Conservation (phyloP, 2,329 filamentous ascomycete species). For the Metarhizium guizhouense region DNA sequence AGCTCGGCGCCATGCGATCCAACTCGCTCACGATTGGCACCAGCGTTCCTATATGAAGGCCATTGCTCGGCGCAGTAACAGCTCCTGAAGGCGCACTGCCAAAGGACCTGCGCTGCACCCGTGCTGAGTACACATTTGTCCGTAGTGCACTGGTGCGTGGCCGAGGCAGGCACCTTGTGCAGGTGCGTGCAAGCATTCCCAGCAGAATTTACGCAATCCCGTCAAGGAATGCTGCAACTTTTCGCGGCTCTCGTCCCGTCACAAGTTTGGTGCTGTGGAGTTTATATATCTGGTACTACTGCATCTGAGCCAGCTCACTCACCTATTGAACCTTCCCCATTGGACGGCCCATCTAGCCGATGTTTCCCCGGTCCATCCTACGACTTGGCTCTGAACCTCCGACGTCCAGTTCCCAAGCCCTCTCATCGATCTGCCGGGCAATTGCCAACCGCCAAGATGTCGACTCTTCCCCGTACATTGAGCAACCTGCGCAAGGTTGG, state of each 20-base stretch:
- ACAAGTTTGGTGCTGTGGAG: background rate
- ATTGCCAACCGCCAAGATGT: constrained; percentile 55
- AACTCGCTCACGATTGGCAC: constrained; percentile 59
- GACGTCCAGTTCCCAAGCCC: constrained; percentile 4
- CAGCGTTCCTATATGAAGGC: constrained; percentile 29
- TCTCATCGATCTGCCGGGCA: constrained; percentile 10
- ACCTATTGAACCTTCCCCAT: background rate
- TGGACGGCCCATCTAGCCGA: constrained; percentile 13
- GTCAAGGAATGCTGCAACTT: background rate
- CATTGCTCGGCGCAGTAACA: constrained; percentile 18
- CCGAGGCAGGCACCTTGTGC: constrained; percentile 21
- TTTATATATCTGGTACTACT: background rate
- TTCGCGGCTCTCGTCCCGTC: background rate
- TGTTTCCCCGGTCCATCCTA: constrained; percentile 18
- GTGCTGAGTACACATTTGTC: constrained; percentile 13
- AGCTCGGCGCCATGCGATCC: constrained; percentile 83
- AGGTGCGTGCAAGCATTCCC: constrained; percentile 26
- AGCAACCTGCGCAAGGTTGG: constrained; percentile 82
- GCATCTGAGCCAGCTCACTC: background rate
- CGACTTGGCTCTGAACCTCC: constrained; percentile 6
- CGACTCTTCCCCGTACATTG: constrained; percentile 78
- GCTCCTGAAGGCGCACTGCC: constrained; percentile 22
- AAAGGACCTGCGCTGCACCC: constrained; percentile 31
- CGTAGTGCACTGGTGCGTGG: constrained; percentile 8
- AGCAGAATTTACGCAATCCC: background rate